Base-by-base conservation (phyloP, 352 stramenopile genomes). In the Pythium monospermum region DNA sequence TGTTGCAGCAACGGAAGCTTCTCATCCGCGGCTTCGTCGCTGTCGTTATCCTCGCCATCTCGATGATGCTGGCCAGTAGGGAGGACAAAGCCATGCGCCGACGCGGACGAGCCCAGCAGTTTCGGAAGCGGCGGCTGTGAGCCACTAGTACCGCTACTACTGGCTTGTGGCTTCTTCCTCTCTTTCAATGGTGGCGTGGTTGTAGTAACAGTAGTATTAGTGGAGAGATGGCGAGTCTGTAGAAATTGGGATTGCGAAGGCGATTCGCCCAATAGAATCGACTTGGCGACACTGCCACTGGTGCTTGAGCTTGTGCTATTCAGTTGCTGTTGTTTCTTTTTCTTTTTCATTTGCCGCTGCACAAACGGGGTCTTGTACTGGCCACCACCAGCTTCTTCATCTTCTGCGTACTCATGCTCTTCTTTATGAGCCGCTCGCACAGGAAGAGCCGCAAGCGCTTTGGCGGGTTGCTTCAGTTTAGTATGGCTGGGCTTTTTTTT, bases 181-280 rank as follows among this genome's bases (percentile, higher is more conserved):
- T 60, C 64, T 35, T 64, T 76, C 0, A 22, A 11, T 22, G 71
- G 36, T 16, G 48, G 22, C 2, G 56, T 30, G 0, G 52, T 18
- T 5, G 44, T 36, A 2, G 46, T 15, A 27, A 42, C 44, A 41
- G 46, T 33, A 5, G 36, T 47, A 4, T 26, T 53, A 5, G 53
- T 27, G 6, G 54, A 2, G 2, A 68, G 27, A n/a, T 56, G 38
- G 35, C 59, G 66, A 22, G 61, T 21, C 38, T 49, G 49, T 3
- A 69, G 40, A 1, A 64, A 38, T 30, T 64, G 56, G 1, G 56
- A 64, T 22, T 35, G 49, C 18, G 56, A 64, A 41, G 49, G 37
- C 25, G 50, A 59, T 27, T 85, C 73, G 1, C 62, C 50, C 30
- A 85, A 49, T 18, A 85, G 54, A n/a, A 85, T 85, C 10, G 71